A percentile compares a stretch with the other conserved stretches of the same genome.
These are phyloP conservation scores for Neurospora sp. DNA, from an alignment of 2,329 filamentous ascomycete genomes.

Conservation along the genomic window DNA sequence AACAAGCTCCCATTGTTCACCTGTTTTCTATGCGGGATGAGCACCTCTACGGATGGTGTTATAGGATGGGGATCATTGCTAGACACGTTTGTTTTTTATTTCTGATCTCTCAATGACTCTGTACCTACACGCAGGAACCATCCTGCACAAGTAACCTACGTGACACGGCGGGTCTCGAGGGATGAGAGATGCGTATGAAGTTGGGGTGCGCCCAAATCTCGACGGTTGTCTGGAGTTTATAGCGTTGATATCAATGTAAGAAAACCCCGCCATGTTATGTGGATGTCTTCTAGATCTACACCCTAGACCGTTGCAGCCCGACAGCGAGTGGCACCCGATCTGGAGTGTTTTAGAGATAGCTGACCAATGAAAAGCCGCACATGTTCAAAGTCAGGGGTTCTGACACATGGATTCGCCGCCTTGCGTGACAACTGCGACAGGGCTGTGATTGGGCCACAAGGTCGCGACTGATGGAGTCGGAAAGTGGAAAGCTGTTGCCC, in stretches of 20 bases:
- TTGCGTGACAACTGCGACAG: not conserved
- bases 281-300: not conserved
- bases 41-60: not conserved
- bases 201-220: not conserved
- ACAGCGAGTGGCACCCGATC: not conserved
- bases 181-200: too few relatives aligned
- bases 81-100: not conserved
- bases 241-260: not conserved
- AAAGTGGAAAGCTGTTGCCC: not conserved
- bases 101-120: not conserved
- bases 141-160: not conserved
- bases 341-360: not conserved
- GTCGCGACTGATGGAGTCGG: not conserved
- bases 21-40: not conserved
- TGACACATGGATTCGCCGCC: not conserved
- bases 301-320: not conserved
- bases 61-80: not conserved
- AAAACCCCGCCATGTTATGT: not conserved
- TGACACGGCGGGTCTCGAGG: too few relatives aligned
- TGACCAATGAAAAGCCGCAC: not conserved
- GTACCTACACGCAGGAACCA: not conserved
- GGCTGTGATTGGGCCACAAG: not conserved
- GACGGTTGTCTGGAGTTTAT: not conserved
- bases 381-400: not conserved
- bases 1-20: not conserved